Evolutionary conservation across 441 rosid species (phyloP).

Genomic region (Mallotus japonicus): DNA sequence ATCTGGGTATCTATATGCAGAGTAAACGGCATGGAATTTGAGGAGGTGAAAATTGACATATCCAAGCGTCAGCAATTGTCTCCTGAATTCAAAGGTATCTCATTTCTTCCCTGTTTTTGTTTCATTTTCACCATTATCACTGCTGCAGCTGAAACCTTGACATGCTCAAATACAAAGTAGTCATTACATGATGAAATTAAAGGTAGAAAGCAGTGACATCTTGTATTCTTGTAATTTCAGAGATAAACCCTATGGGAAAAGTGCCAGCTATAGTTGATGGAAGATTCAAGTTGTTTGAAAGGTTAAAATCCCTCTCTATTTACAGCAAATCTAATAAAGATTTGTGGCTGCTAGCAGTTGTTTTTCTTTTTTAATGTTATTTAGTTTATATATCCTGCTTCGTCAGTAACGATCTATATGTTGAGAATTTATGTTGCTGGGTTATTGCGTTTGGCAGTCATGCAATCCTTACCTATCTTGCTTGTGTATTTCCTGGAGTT

Average conservation of each 20-base stretch:
- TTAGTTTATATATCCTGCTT: background rate
- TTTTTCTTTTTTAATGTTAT: background rate
- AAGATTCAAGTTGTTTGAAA: constrained; percentile 77
- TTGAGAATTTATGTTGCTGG: background rate
- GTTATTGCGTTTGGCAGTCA: constrained; percentile 50
- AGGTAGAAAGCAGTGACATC: background rate
- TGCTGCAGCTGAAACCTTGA: too few species aligned
- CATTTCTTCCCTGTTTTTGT: background rate
- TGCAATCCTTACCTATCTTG: constrained; percentile 74
- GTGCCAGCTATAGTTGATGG: constrained; percentile 90
- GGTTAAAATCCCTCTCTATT: constrained; percentile 34
- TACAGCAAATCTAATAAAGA: too few species aligned
- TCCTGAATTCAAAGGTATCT: constrained; percentile 64
- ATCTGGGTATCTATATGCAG: constrained; percentile 26
- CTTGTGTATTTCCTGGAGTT: constrained; percentile 75
- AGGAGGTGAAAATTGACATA: constrained; percentile 54
- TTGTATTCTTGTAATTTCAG: constrained; percentile 37
- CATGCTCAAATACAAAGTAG: background rate
- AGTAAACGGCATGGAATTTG: constrained; percentile 70
- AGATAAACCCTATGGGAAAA: constrained; percentile 62
- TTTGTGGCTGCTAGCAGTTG: too few species aligned
- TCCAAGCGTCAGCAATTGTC: constrained; percentile 56
- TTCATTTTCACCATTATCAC: background rate
- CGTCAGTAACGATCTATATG: background rate
- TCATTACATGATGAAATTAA: too few species aligned